A percentile compares a stretch with the other conserved stretches of the same genome.
phyloP scores from a whole-genome alignment of 192 early-diverging fungal species.

The Coemansia asiatica region DNA sequence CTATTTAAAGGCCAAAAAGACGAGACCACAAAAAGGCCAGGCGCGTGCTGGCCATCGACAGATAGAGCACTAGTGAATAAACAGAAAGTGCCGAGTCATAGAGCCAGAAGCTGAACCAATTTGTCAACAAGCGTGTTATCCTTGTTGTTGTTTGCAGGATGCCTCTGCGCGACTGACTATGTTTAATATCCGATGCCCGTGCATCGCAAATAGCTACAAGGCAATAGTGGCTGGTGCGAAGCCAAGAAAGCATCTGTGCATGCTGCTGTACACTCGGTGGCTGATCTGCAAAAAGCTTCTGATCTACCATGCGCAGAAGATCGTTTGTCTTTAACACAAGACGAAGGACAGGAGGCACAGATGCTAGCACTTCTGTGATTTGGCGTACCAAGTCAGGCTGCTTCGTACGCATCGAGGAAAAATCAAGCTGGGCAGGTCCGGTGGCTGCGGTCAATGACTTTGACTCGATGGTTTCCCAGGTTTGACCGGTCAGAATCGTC shows the following conservation, averaged over 20 bases:
- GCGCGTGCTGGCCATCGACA: constrained; percentile 1
- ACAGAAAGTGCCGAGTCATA: constrained; percentile 16
- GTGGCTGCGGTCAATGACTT: constrained; percentile 44
- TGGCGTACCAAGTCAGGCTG: constrained; percentile 66
- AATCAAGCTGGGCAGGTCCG: constrained; percentile 49
- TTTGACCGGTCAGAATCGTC: constrained; percentile 82
- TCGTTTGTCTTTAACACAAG: constrained; percentile 93
- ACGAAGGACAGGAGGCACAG: constrained; percentile 81
- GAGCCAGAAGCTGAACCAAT: constrained; percentile 38
- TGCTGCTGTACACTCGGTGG: constrained; percentile 40
- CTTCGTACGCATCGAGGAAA: constrained; percentile 58
- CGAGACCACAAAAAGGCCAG: not conserved
- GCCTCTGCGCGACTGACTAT: constrained; percentile 19
- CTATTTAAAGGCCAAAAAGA: not conserved
- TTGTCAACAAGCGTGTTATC: constrained; percentile 12
- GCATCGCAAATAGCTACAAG: constrained; percentile 40
- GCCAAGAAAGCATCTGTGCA: constrained; percentile 45
- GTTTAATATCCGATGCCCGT: constrained; percentile 31
- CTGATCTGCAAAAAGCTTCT: constrained; percentile 53
- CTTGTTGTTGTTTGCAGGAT: constrained; percentile 9
- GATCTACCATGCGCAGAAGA: constrained; percentile 71
- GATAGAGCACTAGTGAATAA: constrained; percentile 16
- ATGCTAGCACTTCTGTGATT: constrained; percentile 77
- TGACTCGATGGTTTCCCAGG: constrained; percentile 69
- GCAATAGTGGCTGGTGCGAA: constrained; percentile 47